Percentiles rank a stretch among this genome's conserved stretches.
Evolutionary conservation across 306 rosid species (phyloP).

Genomic region (Leucaena leucocephala): DNA sequence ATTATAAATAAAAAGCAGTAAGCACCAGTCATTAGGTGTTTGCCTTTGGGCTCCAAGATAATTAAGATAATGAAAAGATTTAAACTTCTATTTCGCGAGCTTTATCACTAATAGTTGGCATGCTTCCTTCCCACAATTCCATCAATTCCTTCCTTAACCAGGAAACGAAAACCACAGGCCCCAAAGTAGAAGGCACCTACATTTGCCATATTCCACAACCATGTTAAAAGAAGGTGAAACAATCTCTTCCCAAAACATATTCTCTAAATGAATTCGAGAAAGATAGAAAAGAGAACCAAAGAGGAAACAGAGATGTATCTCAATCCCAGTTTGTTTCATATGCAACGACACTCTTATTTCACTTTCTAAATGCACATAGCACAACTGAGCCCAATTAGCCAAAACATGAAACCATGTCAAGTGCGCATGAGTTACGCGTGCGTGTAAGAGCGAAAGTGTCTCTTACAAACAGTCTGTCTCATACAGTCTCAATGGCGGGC

Average conservation of each 20-base stretch:
- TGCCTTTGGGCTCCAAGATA: slow-evolving; percentile 14
- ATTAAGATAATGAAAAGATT: slow-evolving; percentile 3
- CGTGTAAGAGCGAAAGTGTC: too few species aligned
- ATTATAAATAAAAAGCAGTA: slow-evolving; percentile 30
- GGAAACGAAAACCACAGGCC: slow-evolving; percentile 74
- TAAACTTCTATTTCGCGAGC: slow-evolving; percentile 74
- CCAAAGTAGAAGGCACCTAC: slow-evolving; percentile 94
- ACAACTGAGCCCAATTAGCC: too few species aligned
- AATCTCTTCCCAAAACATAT: neutral
- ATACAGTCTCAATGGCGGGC: too few species aligned
- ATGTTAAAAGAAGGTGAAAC: neutral
- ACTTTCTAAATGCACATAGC: too few species aligned
- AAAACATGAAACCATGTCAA: too few species aligned
- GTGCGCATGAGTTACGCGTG: too few species aligned
- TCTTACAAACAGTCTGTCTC: too few species aligned
- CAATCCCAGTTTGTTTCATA: too few species aligned
- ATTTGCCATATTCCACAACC: slow-evolving; percentile 29
- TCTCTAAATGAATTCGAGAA: neutral
- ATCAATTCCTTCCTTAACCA: slow-evolving; percentile 81
- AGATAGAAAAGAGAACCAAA: too few species aligned
- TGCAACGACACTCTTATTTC: too few species aligned
- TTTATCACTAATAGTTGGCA: slow-evolving; percentile 62
- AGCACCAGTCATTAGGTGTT: slow-evolving; percentile 10
- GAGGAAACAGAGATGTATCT: too few species aligned
- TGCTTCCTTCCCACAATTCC: slow-evolving; percentile 89